Base-by-base conservation (phyloP, 768 basidiomycete species). In the Pleurotus pulmonarius region DNA sequence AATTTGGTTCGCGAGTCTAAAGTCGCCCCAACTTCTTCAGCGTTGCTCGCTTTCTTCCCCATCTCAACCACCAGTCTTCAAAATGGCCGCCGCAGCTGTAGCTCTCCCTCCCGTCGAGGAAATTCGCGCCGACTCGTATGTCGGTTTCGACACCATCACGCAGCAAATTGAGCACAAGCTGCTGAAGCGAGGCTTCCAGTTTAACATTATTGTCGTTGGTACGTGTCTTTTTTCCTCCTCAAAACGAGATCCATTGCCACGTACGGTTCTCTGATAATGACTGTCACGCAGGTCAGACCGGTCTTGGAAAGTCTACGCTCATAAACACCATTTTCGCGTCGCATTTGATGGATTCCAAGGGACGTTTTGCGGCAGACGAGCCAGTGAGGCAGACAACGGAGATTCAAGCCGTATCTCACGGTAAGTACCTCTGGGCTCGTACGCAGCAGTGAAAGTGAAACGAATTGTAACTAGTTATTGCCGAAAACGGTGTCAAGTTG, bases 291-390 rank as follows among this genome's bases (percentile, higher is more conserved):
- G 95, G 95, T 53, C 96, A 96, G 79, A 98, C 94, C 51, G 96
- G 96, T 59, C 80, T 99, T 45, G 96, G 96, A 70, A 99, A 99
- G 80, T 97, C 94, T 67, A 99, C 96, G 45, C 79, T 99, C 67
- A 93, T 98, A 71, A 98, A 98, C 83, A 98, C 96, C 47, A 92
- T 99, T 72, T 99, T 99, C 69, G 96, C 97, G 58, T 96, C 94
- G 56, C 96, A 98, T 77, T 83, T 99, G 70, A 89, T 98, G 66
- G 95, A 97, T 77, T 92, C 94, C 39, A 98, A 99, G 81, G 96
- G 97, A 37, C 90, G 97, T 24, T 75, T 94, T 61, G 83, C 88
- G 59, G 73, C 92, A 7, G 90, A 95, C 58, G 92, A 94, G 65
- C 88, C 92, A 11, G 88, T 95, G 41, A 85, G 94, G 64, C 91